phyloP scores from a whole-genome alignment of 2,329 filamentous ascomycete genomes.

The Xylaria sp. region DNA sequence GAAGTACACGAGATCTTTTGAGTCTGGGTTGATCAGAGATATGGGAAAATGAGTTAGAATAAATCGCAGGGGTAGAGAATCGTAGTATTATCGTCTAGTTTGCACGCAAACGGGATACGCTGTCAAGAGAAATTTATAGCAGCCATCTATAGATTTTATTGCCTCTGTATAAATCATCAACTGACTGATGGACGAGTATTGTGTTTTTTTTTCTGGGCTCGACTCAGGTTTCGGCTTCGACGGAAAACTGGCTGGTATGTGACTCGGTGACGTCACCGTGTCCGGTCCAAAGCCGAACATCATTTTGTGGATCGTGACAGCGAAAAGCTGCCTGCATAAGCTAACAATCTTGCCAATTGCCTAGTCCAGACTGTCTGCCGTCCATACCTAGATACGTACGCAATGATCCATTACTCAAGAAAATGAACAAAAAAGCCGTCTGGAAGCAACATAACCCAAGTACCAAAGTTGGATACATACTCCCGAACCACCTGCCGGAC shows the following conservation, averaged over 20 bases:
- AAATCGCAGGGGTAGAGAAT: background rate
- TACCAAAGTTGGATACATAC: too few species aligned
- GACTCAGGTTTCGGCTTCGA: conserved; percentile 7
- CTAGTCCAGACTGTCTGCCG: too few species aligned
- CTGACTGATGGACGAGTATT: background rate
- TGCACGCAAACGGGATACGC: background rate
- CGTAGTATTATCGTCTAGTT: background rate
- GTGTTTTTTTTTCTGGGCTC: background rate
- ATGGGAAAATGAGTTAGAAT: background rate
- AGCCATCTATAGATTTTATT: background rate
- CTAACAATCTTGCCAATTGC: too few species aligned
- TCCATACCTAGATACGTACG: too few species aligned
- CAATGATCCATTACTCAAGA: too few species aligned
- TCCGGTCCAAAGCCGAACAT: background rate
- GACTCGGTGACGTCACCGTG: conserved; percentile 23
- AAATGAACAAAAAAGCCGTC: too few species aligned
- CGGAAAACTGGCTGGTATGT: conserved; percentile 5
- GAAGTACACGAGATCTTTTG: background rate
- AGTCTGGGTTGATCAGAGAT: background rate
- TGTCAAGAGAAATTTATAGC: background rate
- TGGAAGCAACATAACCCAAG: too few species aligned
- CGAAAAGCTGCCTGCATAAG: too few species aligned
- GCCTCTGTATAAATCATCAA: background rate
- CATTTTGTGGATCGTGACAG: conserved; percentile 7
- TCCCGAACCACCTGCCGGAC: background rate